Percentiles rank a stretch among this genome's conserved stretches.
phyloP scores from a whole-genome alignment of 2,329 filamentous ascomycete species.

The Botrytis squamosa region DNA sequence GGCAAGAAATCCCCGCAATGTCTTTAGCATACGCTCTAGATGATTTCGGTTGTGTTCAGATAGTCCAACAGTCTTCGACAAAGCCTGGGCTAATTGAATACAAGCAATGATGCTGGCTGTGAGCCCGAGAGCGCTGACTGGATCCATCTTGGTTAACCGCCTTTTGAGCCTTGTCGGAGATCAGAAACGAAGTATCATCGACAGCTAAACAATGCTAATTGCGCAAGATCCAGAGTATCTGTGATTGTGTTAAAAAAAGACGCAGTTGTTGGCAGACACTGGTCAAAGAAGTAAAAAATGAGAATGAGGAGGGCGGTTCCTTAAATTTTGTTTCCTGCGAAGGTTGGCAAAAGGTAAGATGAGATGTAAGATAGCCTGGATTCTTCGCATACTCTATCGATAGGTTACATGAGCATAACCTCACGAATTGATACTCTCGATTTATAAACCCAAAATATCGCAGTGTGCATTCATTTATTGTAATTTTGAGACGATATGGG shows the following conservation, averaged over 20 bases:
- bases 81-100: neutral
- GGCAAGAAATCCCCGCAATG: neutral
- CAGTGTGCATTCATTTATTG: neutral
- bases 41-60: neutral
- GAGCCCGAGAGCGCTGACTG: slow-evolving; percentile 6
- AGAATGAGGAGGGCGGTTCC: neutral
- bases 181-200: neutral
- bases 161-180: neutral
- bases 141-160: neutral
- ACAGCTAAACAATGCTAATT: neutral
- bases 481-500: too few relatives aligned
- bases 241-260: neutral
- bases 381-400: neutral
- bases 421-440: neutral
- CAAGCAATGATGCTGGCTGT: slow-evolving; percentile 12
- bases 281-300: neutral
- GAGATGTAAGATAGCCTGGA: neutral
- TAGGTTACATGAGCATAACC: neutral
- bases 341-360: neutral
- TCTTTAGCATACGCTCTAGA: neutral
- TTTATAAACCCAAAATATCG: neutral
- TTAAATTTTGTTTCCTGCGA: neutral
- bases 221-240: neutral
- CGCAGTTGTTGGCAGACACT: neutral
- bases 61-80: neutral